These are phyloP conservation scores for Firmiana major DNA, from an alignment of 345 rosid species.

Conservation along the genomic window DNA sequence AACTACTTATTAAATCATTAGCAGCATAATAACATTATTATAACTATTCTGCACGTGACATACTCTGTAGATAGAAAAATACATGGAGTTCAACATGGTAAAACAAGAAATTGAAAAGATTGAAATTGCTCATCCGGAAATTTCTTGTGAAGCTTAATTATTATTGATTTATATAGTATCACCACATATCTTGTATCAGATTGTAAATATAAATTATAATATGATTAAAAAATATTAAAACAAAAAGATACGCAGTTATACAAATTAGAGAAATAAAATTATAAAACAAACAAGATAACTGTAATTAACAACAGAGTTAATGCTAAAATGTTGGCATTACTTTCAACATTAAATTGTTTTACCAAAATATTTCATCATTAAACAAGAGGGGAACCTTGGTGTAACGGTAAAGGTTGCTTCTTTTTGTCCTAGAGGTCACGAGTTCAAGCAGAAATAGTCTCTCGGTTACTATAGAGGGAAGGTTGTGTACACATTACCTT, in stretches of 20 bases:
- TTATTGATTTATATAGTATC: background rate
- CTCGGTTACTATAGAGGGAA: no score
- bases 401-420: no score
- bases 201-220: no score
- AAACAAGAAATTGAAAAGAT: background rate
- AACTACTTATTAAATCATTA: no score
- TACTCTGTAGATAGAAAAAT: no score
- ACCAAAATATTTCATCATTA: background rate
- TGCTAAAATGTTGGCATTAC: background rate
- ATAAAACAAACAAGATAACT: background rate
- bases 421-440: no score
- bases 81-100: no score
- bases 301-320: background rate
- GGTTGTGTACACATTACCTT: no score
- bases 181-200: background rate
- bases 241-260: background rate
- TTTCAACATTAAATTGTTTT: background rate
- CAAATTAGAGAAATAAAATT: background rate
- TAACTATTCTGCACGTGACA: no score
- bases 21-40: no score
- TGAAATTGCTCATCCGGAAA: background rate
- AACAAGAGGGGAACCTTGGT: no score
- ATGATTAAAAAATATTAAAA: background rate
- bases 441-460: no score
- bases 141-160: background rate